Evolutionary conservation across 257 asterid genomes (phyloP).

Genomic region (Solanum tacnaense): DNA sequence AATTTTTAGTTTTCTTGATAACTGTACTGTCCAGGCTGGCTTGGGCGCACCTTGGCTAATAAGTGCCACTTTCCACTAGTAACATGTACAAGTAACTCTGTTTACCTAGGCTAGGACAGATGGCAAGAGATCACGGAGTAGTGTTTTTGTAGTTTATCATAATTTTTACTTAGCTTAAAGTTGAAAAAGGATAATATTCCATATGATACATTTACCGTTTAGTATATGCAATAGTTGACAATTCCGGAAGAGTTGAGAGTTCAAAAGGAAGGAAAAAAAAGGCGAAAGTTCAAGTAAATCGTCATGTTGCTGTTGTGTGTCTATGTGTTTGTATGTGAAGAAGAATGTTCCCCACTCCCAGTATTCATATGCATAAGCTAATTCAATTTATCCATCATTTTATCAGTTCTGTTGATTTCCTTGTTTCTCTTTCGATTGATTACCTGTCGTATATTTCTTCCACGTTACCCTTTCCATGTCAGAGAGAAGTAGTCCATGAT

Average conservation of each 20-base stretch:
- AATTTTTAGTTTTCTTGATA: background rate
- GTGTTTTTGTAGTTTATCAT: background rate
- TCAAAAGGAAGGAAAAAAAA: background rate
- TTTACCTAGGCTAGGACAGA: rapidly evolving
- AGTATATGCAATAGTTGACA: background rate
- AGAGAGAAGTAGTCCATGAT: background rate
- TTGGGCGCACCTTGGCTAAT: background rate
- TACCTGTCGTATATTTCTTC: background rate
- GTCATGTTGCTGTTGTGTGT: background rate
- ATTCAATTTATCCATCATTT: background rate
- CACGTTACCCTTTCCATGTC: background rate
- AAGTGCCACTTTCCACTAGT: background rate
- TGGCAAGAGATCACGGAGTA: background rate
- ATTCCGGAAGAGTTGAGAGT: background rate
- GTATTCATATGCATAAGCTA: background rate
- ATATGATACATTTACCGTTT: background rate
- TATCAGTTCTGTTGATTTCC: background rate
- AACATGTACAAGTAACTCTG: background rate
- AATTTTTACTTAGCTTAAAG: background rate
- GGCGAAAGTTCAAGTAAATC: background rate
- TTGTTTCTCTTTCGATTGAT: background rate
- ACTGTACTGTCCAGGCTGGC: background rate
- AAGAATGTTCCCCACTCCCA: background rate
- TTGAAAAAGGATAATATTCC: background rate
- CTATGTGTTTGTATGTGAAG: background rate